Conservation (phyloP, 139 green algal genomes). For the Desmodesmus armatus region DNA sequence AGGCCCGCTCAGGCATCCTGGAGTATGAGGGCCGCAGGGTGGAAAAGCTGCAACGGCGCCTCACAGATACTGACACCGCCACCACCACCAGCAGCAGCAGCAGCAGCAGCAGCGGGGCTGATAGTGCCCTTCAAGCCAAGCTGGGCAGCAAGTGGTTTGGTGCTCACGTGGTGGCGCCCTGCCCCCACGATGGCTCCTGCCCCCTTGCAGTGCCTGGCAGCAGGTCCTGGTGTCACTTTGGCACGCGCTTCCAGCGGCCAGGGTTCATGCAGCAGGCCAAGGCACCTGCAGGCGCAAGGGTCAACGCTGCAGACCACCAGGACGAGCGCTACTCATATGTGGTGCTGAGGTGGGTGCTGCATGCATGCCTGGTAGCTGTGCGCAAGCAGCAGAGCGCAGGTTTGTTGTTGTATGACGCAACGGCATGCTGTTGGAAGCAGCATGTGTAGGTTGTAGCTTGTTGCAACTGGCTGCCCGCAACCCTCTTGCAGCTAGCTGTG, state of each 20-base stretch:
- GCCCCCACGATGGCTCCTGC: constrained; percentile 84
- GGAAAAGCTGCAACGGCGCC: constrained; percentile 23
- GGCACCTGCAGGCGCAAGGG: background rate
- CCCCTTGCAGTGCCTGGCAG: constrained; percentile 63
- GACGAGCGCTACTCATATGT: constrained; percentile 92
- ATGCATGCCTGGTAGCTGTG: background rate
- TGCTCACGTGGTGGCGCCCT: constrained; percentile 85
- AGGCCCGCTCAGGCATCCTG: constrained; percentile 59
- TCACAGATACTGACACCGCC: background rate
- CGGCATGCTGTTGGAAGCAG: background rate
- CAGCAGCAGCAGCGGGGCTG: background rate
- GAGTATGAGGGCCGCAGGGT: constrained; percentile 26
- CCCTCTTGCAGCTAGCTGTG: background rate
- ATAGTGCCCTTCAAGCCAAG: background rate
- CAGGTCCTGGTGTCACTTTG: constrained; percentile 84
- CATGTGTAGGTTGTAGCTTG: background rate
- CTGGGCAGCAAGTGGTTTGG: constrained; percentile 24
- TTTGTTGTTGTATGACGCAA: background rate
- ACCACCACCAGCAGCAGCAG: constrained; percentile 10
- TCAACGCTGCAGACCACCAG: constrained; percentile 46
- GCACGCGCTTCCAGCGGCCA: constrained; percentile 72
- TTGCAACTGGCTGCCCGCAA: background rate
- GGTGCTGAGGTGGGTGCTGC: constrained; percentile 61
- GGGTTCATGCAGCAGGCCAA: constrained; percentile 58
- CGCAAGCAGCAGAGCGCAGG: background rate